These are phyloP conservation scores for Rhizopogon vesiculosus DNA, from an alignment of 768 basidiomycete species.

Conservation along the genomic window DNA sequence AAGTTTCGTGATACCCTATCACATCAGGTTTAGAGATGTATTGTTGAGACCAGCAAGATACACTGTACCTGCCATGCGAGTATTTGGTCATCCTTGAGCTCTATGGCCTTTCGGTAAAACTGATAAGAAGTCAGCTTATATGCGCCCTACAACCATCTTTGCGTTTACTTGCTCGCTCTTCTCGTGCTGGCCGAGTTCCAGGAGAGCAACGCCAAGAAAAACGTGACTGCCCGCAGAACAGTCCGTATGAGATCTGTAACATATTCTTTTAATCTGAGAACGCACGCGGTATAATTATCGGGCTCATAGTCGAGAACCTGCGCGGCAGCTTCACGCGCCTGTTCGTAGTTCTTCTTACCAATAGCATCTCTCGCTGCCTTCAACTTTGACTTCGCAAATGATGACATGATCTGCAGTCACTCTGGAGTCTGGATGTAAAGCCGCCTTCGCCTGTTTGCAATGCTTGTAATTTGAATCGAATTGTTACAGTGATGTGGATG, in stretches of 20 bases:
- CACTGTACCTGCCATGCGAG: conserved; percentile 80
- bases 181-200: conserved; percentile 67
- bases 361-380: conserved; percentile 77
- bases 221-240: conserved; percentile 54
- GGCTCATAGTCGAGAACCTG: conserved; percentile 72
- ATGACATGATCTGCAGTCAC: conserved; percentile 18
- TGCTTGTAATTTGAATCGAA: too few species aligned
- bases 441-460: too few species aligned
- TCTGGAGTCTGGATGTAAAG: too few species aligned
- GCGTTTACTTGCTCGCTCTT: conserved; percentile 81
- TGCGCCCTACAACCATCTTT: not conserved
- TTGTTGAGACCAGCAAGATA: conserved; percentile 3
- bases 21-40: conserved; percentile 9
- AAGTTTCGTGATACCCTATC: conserved; percentile 65
- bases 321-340: conserved; percentile 61
- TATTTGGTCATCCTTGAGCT: conserved; percentile 58
- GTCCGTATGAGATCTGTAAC: not conserved
- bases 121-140: conserved; percentile 28
- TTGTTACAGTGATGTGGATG: too few species aligned
- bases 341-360: conserved; percentile 66
- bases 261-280: conserved; percentile 9
- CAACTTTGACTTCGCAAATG: conserved; percentile 65
- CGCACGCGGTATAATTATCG: conserved; percentile 85
- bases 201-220: conserved; percentile 74
- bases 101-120: conserved; percentile 78